phyloP scores from a whole-genome alignment of 345 rosid species.

The Pelargonium nanum region DNA sequence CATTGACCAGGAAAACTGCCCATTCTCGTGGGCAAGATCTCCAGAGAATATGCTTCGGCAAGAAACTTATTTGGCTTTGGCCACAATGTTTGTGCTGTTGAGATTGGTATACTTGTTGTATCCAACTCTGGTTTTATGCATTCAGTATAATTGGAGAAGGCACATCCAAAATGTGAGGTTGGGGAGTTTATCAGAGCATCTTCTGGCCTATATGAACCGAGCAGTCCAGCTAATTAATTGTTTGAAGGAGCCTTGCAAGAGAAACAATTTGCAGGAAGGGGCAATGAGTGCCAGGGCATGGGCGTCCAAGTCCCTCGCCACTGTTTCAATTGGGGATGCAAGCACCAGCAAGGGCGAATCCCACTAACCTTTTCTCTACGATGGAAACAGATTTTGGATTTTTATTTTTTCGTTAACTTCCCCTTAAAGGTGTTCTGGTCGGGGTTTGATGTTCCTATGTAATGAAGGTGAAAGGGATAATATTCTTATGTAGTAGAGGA shows the following conservation, averaged over 20 bases:
- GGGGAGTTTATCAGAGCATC: slow-evolving; percentile 56
- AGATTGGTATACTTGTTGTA: slow-evolving; percentile 43
- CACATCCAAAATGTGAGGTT: slow-evolving; percentile 33
- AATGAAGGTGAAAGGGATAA: not conserved
- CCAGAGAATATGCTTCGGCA: slow-evolving; percentile 78
- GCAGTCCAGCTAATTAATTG: slow-evolving; percentile 40
- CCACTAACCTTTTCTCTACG: not conserved
- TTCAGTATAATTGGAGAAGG: slow-evolving; percentile 41
- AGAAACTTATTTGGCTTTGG: slow-evolving; percentile 74
- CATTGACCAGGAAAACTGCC: slow-evolving; percentile 66
- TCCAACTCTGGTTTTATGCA: slow-evolving; percentile 37
- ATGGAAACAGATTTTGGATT: not conserved
- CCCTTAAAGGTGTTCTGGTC: slow-evolving; percentile 4
- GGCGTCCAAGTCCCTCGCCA: slow-evolving; percentile 92
- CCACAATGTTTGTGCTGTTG: slow-evolving; percentile 55
- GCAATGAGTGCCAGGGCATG: slow-evolving; percentile 83
- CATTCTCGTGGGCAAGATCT: slow-evolving; percentile 92
- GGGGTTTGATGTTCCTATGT: slow-evolving; percentile 3
- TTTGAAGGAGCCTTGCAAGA: slow-evolving; percentile 69
- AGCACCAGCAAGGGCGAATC: slow-evolving; percentile 44
- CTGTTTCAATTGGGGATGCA: slow-evolving; percentile 80
- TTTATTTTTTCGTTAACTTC: no score
- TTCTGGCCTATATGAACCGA: slow-evolving; percentile 42
- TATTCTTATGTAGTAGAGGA: not conserved
- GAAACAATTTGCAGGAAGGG: slow-evolving; percentile 82